A percentile compares a stretch with the other conserved stretches of the same genome.
These are phyloP conservation scores for Excoecaria cochinchinensis DNA, from an alignment of 345 rosid genomes.

Conservation along the genomic window DNA sequence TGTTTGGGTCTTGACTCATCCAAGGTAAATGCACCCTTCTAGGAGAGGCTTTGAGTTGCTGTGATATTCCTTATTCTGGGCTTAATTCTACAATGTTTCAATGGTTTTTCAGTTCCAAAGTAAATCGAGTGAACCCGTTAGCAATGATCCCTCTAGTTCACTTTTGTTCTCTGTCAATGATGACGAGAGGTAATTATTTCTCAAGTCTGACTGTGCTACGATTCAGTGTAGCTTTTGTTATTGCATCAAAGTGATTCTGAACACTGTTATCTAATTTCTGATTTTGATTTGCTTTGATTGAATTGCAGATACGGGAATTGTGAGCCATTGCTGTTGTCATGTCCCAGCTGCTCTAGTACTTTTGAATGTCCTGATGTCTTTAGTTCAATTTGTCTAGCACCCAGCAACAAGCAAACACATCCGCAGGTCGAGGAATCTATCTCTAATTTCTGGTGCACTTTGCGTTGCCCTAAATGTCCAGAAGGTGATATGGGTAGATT, in stretches of 20 bases:
- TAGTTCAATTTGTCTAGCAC: slow-evolving; percentile 44
- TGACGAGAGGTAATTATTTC: slow-evolving; percentile 66
- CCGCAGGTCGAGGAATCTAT: slow-evolving; percentile 47
- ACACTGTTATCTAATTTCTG: not conserved
- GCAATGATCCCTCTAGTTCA: slow-evolving; percentile 51
- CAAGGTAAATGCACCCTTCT: slow-evolving; percentile 53
- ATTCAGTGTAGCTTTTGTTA: not conserved
- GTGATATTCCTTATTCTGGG: not conserved
- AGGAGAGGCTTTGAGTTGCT: slow-evolving; percentile 5
- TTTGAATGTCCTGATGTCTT: slow-evolving; percentile 72
- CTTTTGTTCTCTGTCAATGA: slow-evolving; percentile 63
- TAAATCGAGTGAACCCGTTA: slow-evolving; percentile 49
- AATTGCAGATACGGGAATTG: slow-evolving; percentile 69
- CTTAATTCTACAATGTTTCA: slow-evolving; percentile 5
- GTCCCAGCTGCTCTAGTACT: slow-evolving; percentile 79
- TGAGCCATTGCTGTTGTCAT: slow-evolving; percentile 70
- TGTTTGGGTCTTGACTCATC: slow-evolving; percentile 97
- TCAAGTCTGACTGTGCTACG: not conserved
- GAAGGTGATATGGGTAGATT: slow-evolving; percentile 55
- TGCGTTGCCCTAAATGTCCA: slow-evolving; percentile 78
- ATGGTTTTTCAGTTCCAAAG: slow-evolving; percentile 55
- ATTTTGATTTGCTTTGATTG: slow-evolving; percentile 6
- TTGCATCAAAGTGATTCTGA: not conserved
- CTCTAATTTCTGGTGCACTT: slow-evolving; percentile 59
- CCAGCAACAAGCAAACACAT: slow-evolving; percentile 34